A percentile compares a stretch with the other conserved stretches of the same genome.
Conservation (phyloP, 2,329 filamentous ascomycete genomes). For the Fusarium transvaalense region DNA sequence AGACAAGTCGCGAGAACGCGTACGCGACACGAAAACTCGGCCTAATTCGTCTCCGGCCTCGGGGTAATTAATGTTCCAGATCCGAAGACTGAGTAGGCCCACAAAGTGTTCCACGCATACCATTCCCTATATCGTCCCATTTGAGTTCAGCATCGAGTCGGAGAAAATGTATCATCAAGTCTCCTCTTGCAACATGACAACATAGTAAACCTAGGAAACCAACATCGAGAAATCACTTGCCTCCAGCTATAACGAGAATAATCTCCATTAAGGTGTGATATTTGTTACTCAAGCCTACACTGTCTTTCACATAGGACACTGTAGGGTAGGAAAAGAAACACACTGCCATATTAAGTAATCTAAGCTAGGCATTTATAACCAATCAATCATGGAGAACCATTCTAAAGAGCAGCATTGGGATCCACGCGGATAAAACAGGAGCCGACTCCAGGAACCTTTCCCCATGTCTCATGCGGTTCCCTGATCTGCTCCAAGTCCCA, state of each 20-base stretch:
- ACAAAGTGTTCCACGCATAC: no score
- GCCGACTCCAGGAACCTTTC: conserved; percentile 52
- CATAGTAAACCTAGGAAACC: no score
- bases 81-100: no score
- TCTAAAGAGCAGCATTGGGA: conserved; percentile 14
- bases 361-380: not conserved
- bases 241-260: no score
- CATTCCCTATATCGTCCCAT: no score
- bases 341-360: not conserved
- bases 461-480: conserved; percentile 55
- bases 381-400: not conserved
- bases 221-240: no score
- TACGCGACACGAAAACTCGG: not conserved
- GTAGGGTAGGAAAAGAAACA: not conserved
- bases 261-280: not conserved
- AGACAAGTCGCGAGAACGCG: not conserved
- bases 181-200: no score
- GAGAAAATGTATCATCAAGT: no score
- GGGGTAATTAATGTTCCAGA: not conserved
- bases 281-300: not conserved
- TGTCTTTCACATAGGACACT: not conserved
- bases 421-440: conserved; percentile 52
- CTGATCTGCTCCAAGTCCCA: conserved; percentile 58
- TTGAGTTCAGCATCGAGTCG: no score
- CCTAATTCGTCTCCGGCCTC: rapidly evolving